A percentile compares a stretch with the other conserved stretches of the same genome.
These are phyloP conservation scores for Urochloa ruziziensis DNA, from an alignment of 176 grass and related monocot genomes.

Conservation along the genomic window DNA sequence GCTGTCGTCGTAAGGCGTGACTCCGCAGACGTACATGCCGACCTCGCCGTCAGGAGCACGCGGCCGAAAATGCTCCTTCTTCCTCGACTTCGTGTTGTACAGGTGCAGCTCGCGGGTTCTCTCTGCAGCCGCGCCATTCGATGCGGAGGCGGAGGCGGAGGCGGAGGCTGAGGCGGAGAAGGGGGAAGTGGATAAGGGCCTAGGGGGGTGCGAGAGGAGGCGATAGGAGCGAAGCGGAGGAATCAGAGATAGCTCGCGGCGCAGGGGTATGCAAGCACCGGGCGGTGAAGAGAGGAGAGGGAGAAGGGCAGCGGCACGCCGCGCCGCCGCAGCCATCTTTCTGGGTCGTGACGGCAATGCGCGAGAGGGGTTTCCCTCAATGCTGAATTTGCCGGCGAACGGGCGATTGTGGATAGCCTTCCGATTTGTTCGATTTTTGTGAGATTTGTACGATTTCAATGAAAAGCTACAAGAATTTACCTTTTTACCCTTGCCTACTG, in stretches of 20 bases:
- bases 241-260: background rate
- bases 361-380: background rate
- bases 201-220: slow-evolving; percentile 20
- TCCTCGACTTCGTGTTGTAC: slow-evolving; percentile 74
- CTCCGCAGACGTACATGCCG: slow-evolving; percentile 97
- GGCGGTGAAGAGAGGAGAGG: slow-evolving; percentile 24
- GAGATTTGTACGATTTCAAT: no score
- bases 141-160: background rate
- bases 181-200: slow-evolving; percentile 1
- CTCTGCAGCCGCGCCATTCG: slow-evolving; percentile 21
- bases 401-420: slow-evolving; percentile 27
- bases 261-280: background rate
- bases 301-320: slow-evolving; percentile 31
- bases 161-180: no score
- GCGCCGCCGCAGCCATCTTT: slow-evolving; percentile 26
- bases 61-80: slow-evolving; percentile 65
- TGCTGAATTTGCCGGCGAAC: no score
- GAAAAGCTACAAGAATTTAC: no score
- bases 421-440: background rate
- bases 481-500: no score
- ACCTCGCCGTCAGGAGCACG: slow-evolving; percentile 54
- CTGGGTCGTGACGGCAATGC: background rate
- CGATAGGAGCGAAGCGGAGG: background rate
- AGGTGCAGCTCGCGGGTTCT: slow-evolving; percentile 51
- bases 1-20: slow-evolving; percentile 91